phyloP scores from a whole-genome alignment of 176 grass and related monocot species.

The Typha latifolia region DNA sequence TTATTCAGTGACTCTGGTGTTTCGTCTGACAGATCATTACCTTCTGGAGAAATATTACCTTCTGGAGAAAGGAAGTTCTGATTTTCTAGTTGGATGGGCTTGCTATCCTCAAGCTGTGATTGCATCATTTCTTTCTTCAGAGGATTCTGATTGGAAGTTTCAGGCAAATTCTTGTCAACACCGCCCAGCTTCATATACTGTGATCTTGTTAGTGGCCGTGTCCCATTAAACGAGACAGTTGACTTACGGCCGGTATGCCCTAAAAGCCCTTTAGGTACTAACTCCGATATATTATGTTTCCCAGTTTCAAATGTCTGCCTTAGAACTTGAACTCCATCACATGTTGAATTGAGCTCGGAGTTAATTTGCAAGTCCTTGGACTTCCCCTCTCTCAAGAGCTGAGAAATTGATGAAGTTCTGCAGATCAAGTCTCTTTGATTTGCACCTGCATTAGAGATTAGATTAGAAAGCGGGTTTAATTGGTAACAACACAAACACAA shows the following conservation, averaged over 20 bases:
- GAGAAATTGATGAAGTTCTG: no score
- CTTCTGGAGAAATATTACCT: neutral
- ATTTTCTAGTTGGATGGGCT: constrained; percentile 8
- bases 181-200: constrained; percentile 12
- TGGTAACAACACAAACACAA: no score
- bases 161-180: constrained; percentile 7
- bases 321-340: no score
- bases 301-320: no score
- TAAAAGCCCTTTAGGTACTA: no score
- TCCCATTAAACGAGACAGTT: constrained; percentile 19
- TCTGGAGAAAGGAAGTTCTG: neutral
- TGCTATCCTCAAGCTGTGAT: constrained; percentile 1
- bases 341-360: no score
- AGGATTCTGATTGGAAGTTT: constrained; percentile 30
- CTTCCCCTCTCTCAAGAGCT: no score
- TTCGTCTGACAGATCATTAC: neutral
- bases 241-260: neutral
- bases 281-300: no score
- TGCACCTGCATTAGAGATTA: no score
- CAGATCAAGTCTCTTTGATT: no score
- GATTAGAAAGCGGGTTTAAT: no score
- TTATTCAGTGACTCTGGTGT: constrained; percentile 11
- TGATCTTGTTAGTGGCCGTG: constrained; percentile 22
- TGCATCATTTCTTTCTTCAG: constrained; percentile 14
- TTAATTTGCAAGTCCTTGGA: no score